Base-by-base conservation (phyloP, 2,329 filamentous ascomycete genomes). In the Tolypocladium capitatum region DNA sequence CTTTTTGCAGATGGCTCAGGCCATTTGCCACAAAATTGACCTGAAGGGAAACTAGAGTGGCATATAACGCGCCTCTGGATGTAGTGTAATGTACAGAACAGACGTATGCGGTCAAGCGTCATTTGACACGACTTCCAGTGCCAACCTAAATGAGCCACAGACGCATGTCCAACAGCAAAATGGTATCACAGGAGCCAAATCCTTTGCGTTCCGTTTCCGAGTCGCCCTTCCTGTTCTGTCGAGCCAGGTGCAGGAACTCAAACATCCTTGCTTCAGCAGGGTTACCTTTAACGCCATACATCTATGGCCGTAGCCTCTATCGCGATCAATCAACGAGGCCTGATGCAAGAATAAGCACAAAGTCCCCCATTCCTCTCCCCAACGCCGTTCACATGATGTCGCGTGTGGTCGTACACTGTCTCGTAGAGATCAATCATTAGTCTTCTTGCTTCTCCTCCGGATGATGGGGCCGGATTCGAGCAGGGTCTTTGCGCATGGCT, bases 401-500 rank as follows among this genome's bases (percentile, higher is more conserved):
- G 24, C 21, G n/a, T 27, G 14, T 30, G 30, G n/a, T 43, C 43
- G 30, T 41, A 45, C 35, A 45, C 30, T 30, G 24, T 28, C n/a
- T 45, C 30, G 16, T 28, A 36, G 21, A 27, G 32, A 35, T 3
- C 14, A 45, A 16, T 55, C 46, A 56, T 78, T 74, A 81, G 69
- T 86, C 84, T 59, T 86, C 72, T 50, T 89, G 84, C 48, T 85
- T 83, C 59, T 77, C 81, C 56, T 82, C 75, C 65, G 91, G 81
- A 66, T 94, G 94, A 55, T 92, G 83, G 62, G 95, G 88, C 58
- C 88, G 83, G 63, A 78, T 84, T 60, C 90, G 78, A 52, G 83
- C 81, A 43, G 81, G 80, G 62, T 96, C 92, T 67, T 95, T 96
- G 57, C 89, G 86, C 92, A 97, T 97, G 55, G 84, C 77, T 67